These are phyloP conservation scores for Tulasnella sp. DNA, from an alignment of 768 basidiomycete genomes.

Conservation along the genomic window DNA sequence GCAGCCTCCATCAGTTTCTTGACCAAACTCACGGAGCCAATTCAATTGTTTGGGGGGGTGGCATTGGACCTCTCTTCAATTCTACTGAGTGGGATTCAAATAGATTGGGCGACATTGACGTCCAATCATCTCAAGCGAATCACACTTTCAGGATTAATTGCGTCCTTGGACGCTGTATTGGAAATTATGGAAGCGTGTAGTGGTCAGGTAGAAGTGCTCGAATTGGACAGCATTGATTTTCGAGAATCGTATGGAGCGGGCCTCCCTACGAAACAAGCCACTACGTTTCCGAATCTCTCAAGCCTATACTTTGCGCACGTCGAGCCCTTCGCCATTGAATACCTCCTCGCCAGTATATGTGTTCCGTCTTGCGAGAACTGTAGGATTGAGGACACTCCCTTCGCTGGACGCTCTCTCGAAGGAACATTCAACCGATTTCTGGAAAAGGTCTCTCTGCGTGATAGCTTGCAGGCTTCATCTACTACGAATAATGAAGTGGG, in stretches of 20 bases:
- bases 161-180: not conserved
- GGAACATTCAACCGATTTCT: not conserved
- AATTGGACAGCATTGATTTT: not conserved
- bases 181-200: not conserved
- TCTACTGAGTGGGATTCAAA: not conserved
- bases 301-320: not conserved
- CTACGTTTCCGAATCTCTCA: not conserved
- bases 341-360: not conserved
- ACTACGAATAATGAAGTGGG: not conserved
- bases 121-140: not conserved
- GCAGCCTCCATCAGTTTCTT: not conserved
- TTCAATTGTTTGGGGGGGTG: not conserved
- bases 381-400: not conserved
- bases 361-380: not conserved
- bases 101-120: not conserved
- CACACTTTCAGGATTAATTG: not conserved
- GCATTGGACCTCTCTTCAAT: not conserved
- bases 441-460: not conserved
- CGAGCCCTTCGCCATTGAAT: slow-evolving; percentile 3
- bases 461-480: not conserved
- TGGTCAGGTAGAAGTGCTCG: not conserved
- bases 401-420: not conserved
- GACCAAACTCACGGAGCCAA: not conserved
- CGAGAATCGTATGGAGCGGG: not conserved
- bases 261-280: not conserved